A percentile compares a stretch with the other conserved stretches of the same genome.
These are phyloP conservation scores for Colletotrichum graminicola DNA, from an alignment of 2,329 filamentous ascomycete species.

Conservation along the genomic window DNA sequence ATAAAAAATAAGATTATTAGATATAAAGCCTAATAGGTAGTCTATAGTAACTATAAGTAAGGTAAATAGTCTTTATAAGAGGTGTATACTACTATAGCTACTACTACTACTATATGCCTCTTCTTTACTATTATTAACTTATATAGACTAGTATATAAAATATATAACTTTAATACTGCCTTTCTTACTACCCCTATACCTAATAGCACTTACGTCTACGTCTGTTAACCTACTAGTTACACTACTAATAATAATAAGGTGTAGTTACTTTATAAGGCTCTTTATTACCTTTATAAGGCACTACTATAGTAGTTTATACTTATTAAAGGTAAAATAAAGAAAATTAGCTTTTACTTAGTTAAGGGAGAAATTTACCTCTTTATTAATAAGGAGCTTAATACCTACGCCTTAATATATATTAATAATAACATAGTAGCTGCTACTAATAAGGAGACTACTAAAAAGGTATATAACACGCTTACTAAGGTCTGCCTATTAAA, in stretches of 20 bases:
- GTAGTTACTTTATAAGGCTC: neutral
- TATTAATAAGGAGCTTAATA: neutral
- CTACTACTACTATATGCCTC: neutral
- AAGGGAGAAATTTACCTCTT: neutral
- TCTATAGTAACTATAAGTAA: neutral
- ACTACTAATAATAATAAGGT: neutral
- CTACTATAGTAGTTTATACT: neutral
- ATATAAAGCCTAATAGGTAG: neutral
- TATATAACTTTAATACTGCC: neutral
- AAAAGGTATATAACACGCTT: neutral
- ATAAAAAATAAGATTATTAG: neutral
- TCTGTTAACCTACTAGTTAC: neutral
- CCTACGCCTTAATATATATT: neutral
- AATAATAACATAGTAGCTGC: neutral
- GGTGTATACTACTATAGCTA: neutral
- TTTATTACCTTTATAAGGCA: neutral
- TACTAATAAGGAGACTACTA: neutral
- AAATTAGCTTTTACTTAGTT: neutral
- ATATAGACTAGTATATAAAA: neutral
- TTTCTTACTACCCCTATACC: neutral
- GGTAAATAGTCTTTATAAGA: neutral
- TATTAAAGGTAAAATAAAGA: neutral
- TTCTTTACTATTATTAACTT: neutral
- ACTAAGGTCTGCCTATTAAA: neutral
- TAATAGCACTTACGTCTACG: neutral